Percentiles rank a stretch among this genome's conserved stretches.
These are phyloP conservation scores for Oryza australiensis DNA, from an alignment of 176 grass and related monocot genomes.

Conservation along the genomic window DNA sequence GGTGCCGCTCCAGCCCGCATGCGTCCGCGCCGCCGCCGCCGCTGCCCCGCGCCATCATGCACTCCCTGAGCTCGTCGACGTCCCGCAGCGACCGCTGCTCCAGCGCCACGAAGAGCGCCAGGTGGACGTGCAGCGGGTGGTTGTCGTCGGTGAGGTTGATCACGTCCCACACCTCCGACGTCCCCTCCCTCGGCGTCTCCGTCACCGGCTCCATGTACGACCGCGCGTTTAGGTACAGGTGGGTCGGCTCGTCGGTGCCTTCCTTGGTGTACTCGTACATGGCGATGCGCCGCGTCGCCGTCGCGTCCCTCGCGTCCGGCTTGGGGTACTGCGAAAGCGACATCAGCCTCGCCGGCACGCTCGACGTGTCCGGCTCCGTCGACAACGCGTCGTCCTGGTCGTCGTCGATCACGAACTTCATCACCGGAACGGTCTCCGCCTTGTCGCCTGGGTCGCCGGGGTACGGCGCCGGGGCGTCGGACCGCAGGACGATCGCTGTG, in stretches of 20 bases:
- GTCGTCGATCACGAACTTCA: constrained; percentile 67
- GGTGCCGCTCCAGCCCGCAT: constrained; percentile 45
- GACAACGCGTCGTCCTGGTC: background rate
- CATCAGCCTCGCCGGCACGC: constrained; percentile 48
- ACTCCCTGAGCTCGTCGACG: constrained; percentile 54
- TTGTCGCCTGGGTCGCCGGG: constrained; percentile 76
- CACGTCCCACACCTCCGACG: constrained; percentile 77
- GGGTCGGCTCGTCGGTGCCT: constrained; percentile 72
- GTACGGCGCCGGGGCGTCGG: constrained; percentile 73
- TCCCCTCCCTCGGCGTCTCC: constrained; percentile 70
- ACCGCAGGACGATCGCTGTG: constrained; percentile 32
- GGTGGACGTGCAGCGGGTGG: constrained; percentile 89
- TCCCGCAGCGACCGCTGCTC: constrained; percentile 53
- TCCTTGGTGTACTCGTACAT: constrained; percentile 84
- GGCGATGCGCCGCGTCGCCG: constrained; percentile 41
- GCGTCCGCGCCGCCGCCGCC: constrained; percentile 13
- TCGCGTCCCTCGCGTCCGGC: constrained; percentile 29
- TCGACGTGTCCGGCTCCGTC: constrained; percentile 39
- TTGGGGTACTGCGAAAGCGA: background rate
- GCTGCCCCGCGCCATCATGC: constrained; percentile 52
- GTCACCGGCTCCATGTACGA: constrained; percentile 74
- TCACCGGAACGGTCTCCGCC: constrained; percentile 51
- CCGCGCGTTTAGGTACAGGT: constrained; percentile 76
- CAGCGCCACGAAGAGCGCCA: constrained; percentile 55
- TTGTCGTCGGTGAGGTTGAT: constrained; percentile 96